Evolutionary conservation across 1,139 yeast genomes (phyloP).

Genomic region (Trichomonascaceae sp.): DNA sequence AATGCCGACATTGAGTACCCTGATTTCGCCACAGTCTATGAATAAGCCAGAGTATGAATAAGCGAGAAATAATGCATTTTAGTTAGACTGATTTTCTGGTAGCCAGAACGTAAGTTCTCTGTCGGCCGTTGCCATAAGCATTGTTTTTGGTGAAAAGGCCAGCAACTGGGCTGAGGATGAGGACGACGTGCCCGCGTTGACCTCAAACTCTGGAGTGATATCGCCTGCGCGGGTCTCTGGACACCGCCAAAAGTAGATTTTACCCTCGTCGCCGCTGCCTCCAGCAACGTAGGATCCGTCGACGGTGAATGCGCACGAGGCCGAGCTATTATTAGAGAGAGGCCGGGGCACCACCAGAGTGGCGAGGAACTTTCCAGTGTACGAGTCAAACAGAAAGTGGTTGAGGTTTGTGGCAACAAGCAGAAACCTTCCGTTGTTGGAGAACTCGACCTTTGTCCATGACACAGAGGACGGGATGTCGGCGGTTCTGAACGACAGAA

Average conservation of each 20-base stretch:
- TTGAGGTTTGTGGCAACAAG: conserved; percentile 46
- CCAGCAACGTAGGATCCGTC: conserved; percentile 65
- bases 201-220: too few relatives aligned
- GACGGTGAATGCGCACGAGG: conserved; percentile 47
- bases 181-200: too few relatives aligned
- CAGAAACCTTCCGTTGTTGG: conserved; percentile 68
- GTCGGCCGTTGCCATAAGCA: conserved; percentile 76
- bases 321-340: conserved; percentile 23
- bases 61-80: not conserved
- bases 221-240: conserved; percentile 8
- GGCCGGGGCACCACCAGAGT: conserved; percentile 27
- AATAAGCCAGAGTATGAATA: not conserved
- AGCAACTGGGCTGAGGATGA: conserved; percentile 51
- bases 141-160: conserved; percentile 64
- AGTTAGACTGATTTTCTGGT: conserved; percentile 14
- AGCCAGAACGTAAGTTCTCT: conserved; percentile 32
- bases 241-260: conserved; percentile 49
- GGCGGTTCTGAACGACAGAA: conserved; percentile 28
- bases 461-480: conserved; percentile 24
- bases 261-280: conserved; percentile 40
- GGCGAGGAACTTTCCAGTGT: conserved; percentile 48
- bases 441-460: conserved; percentile 67
- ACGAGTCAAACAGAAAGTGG: conserved; percentile 60
- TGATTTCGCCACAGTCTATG: conserved; percentile 17
- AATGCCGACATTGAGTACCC: conserved; percentile 63